Base-by-base conservation (phyloP, 129 eudicot species). In the Flaveria trinervia region DNA sequence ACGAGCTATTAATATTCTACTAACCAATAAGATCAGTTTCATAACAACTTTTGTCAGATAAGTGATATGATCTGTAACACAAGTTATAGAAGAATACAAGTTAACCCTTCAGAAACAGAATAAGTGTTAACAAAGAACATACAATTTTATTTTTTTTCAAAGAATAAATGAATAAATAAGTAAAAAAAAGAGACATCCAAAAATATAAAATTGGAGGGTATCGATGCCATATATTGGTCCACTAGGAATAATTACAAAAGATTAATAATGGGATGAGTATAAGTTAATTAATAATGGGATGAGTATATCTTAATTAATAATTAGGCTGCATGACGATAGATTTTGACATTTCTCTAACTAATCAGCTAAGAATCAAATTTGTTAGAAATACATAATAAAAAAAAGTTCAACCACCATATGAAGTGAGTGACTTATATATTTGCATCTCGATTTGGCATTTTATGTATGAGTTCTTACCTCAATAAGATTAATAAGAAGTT, bases 211-310 rank as follows among this genome's bases (percentile, higher is more conserved):
- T 36, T 39, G 25, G 26, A 36, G 8, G 71, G 71, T 66, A 66
- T 66, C 71, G 51, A 66, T 66, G 50, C 71, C 28, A 36, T 36
- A 36, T 36, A 65, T 9, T 33, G 45, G 33, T 66, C 50, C 50
- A 41, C 50, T 36, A 9, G 8, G 49, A 36, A 66, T 65, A 65
- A 65, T n/a, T 39, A 65, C 71, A 66, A 66, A 65, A 66, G 71
- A n/a, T 66, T 66, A 36, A 66, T 15, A 66, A 66, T 66, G 71
- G 71, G 50, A 9, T 36, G 50, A 62, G 50, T 36, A 66, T 66
- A 66, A 30, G 3, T 28, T 33, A 30, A 14, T 62, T 5, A 62
- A 26, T 30, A 66, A 45, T 45, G 71, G 71, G 50, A 9, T 36
- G 50, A 62, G 50, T 36, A 66, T 66, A 66, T 62, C 2, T 28